These are phyloP conservation scores for Tuber aestivum DNA, from an alignment of 495 filamentous ascomycete genomes.

Conservation along the genomic window DNA sequence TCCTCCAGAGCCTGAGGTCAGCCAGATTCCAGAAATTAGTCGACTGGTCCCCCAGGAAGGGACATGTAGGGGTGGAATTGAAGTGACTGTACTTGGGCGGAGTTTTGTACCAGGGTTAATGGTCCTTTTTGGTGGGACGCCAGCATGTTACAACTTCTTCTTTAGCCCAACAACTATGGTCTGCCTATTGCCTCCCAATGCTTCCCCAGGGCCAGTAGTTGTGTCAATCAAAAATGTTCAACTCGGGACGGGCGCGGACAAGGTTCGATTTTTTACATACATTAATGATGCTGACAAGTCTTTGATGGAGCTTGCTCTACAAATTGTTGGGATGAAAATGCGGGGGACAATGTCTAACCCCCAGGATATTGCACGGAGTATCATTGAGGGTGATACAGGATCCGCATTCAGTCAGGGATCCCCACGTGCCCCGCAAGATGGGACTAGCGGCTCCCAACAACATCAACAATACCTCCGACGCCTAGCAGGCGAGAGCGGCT, in stretches of 20 bases:
- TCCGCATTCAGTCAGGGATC: slow-evolving; percentile 35
- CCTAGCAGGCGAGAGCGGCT: slow-evolving; percentile 38
- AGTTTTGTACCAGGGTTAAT: slow-evolving; percentile 73
- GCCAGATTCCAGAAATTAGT: slow-evolving; percentile 45
- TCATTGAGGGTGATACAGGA: slow-evolving; percentile 47
- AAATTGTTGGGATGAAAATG: slow-evolving; percentile 55
- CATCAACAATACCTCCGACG: slow-evolving; percentile 40
- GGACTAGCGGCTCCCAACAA: slow-evolving; percentile 27
- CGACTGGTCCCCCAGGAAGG: slow-evolving; percentile 71
- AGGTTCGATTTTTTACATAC: slow-evolving; percentile 63
- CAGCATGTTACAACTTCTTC: slow-evolving; percentile 72
- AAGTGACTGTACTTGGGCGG: slow-evolving; percentile 75
- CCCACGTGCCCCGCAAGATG: slow-evolving; percentile 15
- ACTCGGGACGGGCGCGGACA: slow-evolving; percentile 50
- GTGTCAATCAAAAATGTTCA: slow-evolving; percentile 54
- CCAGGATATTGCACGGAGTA: slow-evolving; percentile 51
- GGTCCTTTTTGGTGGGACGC: slow-evolving; percentile 75
- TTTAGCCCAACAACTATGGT: slow-evolving; percentile 80
- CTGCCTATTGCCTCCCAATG: slow-evolving; percentile 71
- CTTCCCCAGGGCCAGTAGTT: slow-evolving; percentile 61
- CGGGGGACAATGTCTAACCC: slow-evolving; percentile 51
- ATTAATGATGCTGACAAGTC: slow-evolving; percentile 71
- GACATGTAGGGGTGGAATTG: slow-evolving; percentile 71
- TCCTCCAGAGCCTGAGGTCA: slow-evolving; percentile 20
- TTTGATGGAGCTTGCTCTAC: slow-evolving; percentile 57